Conservation (phyloP, 345 rosid species). For the Nasturtium officinale region DNA sequence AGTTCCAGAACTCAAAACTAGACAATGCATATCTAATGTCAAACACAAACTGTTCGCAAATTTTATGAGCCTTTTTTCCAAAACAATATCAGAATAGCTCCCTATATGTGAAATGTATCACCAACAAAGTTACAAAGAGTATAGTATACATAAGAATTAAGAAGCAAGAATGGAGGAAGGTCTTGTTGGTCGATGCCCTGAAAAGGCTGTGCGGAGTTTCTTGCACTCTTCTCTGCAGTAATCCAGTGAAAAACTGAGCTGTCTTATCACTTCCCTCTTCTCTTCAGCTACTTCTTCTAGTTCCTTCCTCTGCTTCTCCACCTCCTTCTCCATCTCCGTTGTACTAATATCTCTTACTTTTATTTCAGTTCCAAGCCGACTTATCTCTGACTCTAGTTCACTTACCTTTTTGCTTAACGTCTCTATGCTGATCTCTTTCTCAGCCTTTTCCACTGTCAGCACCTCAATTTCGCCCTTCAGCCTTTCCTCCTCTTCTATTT, state of each 20-base stretch:
- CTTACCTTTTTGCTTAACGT: conserved; percentile 42
- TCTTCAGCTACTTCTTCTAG: conserved; percentile 66
- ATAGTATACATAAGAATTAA: conserved; percentile 37
- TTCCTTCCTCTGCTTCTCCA: conserved; percentile 51
- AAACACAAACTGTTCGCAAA: conserved; percentile 36
- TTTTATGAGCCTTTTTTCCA: conserved; percentile 17
- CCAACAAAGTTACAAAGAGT: conserved; percentile 33
- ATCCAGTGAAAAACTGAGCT: conserved; percentile 74
- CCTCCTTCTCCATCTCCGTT: conserved; percentile 55
- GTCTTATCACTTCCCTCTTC: conserved; percentile 78
- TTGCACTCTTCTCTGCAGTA: conserved; percentile 56
- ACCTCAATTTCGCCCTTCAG: conserved; percentile 47
- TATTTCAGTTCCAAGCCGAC: conserved; percentile 32
- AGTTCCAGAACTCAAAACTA: conserved; percentile 26
- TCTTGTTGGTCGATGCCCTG: conserved; percentile 35
- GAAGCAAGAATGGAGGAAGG: conserved; percentile 38
- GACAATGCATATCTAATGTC: conserved; percentile 23
- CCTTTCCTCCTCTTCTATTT: conserved; percentile 50
- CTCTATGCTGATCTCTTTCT: conserved; percentile 45
- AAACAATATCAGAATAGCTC: conserved; percentile 33
- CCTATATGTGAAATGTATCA: conserved; percentile 33
- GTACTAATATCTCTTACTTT: conserved; percentile 33
- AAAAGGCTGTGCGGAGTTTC: conserved; percentile 51
- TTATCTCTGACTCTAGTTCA: conserved; percentile 36
- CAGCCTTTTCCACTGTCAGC: conserved; percentile 50